These are phyloP conservation scores for Cocos nucifera DNA, from an alignment of 176 grass and related monocot genomes.

Conservation along the genomic window DNA sequence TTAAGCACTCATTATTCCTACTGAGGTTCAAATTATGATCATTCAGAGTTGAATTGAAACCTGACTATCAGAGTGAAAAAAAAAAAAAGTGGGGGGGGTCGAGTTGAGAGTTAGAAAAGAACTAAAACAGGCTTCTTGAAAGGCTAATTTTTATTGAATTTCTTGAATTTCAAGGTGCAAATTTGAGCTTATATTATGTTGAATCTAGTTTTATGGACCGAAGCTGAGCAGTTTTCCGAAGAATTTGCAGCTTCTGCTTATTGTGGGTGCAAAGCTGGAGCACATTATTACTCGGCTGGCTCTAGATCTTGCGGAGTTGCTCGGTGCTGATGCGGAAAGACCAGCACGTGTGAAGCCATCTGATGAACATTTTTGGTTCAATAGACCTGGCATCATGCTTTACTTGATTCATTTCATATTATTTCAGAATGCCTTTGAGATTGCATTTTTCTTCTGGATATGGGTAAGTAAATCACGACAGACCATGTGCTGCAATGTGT, in stretches of 20 bases:
- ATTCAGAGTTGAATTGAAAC: no score
- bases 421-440: slow-evolving; percentile 96
- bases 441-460: slow-evolving; percentile 79
- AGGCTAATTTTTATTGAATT: no score
- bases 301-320: slow-evolving; percentile 36
- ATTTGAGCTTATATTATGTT: no score
- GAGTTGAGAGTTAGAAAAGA: no score
- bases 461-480: slow-evolving; percentile 31
- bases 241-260: slow-evolving; percentile 61
- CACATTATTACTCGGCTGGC: slow-evolving; percentile 68
- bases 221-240: slow-evolving; percentile 1
- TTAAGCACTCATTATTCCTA: no score
- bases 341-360: slow-evolving; percentile 41
- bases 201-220: not conserved
- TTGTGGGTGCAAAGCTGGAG: slow-evolving; percentile 77
- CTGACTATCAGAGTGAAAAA: no score
- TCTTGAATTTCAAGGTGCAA: no score
- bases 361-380: slow-evolving; percentile 79
- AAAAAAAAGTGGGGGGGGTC: no score
- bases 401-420: slow-evolving; percentile 86
- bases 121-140: no score
- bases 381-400: slow-evolving; percentile 44
- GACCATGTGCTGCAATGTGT: not conserved
- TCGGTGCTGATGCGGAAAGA: not conserved
- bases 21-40: no score